A percentile compares a stretch with the other conserved stretches of the same genome.
Conservation (phyloP, 169 alveolate species). For the Plasmodium cynomolgi region DNA sequence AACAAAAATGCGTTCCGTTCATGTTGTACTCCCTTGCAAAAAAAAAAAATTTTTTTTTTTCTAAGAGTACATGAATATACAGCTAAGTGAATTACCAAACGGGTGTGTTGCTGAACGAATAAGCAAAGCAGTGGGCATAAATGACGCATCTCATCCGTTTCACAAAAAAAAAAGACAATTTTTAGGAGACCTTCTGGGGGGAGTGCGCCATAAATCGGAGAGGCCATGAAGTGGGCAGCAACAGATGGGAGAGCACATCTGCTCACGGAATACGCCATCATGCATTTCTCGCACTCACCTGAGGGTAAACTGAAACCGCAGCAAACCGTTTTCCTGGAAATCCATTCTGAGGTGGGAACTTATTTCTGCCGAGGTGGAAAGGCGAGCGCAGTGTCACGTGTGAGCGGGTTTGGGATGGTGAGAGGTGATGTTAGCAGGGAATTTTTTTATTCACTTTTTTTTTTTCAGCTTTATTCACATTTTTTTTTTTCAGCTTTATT, state of each 20-base stretch:
- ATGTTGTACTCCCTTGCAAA: conserved; percentile 60
- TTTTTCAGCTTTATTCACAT: neutral
- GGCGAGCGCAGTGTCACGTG: neutral
- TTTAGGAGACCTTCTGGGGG: neutral
- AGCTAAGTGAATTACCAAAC: neutral
- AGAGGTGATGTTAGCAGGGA: neutral
- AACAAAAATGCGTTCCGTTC: conserved; percentile 74
- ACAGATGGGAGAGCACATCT: neutral
- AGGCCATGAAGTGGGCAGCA: neutral
- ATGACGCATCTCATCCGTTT: neutral
- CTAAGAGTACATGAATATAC: neutral
- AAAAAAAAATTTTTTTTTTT: too few species aligned
- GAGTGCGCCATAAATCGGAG: neutral
- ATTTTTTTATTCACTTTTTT: conserved; percentile 1
- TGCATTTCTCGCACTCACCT: conserved; percentile 1
- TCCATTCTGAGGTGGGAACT: conserved; percentile 72
- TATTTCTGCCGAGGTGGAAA: conserved; percentile 18
- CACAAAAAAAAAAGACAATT: conserved; percentile 1
- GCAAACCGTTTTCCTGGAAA: conserved; percentile 60
- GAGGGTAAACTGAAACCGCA: conserved; percentile 60
- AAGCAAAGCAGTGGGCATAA: neutral
- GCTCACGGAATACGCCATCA: neutral
- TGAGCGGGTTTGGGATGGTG: neutral
- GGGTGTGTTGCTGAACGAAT: neutral
- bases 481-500: neutral